Evolutionary conservation across 106 monocot species (phyloP), one percentile per base, ranked within the genome.

Genomic region (Hemerocallis citrina): DNA sequence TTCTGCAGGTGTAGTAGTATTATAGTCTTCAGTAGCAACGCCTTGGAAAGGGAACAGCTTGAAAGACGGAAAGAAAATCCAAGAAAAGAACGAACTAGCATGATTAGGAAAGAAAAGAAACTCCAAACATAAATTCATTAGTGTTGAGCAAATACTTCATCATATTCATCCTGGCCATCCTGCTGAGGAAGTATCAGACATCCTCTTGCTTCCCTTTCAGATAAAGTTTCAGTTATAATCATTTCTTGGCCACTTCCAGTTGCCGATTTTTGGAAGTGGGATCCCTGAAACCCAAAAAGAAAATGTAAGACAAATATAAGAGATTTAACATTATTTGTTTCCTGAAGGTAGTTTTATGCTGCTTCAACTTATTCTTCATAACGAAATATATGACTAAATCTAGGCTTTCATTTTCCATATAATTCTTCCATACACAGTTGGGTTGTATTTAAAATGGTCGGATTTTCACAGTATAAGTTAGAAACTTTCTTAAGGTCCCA

Each of bases 121-220:
- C 10, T 29, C 31, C 61, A 55, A 52, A 63, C 24, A 63, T 6
- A 61, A 55, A 16, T n/a, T 14, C 5, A 6, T 20, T 3, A 37
- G 29, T 22, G 31, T 65, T 73, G 54, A 4, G 28, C 24, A 38
- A 60, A 42, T 85, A 89, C 89, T 62, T 83, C 73, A 52, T 82
- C 83, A 71, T 78, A 89, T 46, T 85, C 89, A 72, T 95, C 94
- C 57, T 89, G 75, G 50, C 94, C 94, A 79, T 95, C 94, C 34
- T 62, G 52, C 61, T 95, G 94, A 34, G 86, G 89, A 72, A 95
- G 62, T n/a, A 23, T 17, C 38, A 7, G 36, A 61, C 68, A 11
- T 43, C 57, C 34, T 52, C 46, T 71, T 56, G 17, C 35, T 50
- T 59, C 46, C 55, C n/a, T n/a, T n/a, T 10, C 49, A 25, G 59